Percentiles rank a stretch among this genome's conserved stretches.
These are phyloP conservation scores for Ophiostoma perfectum DNA, from an alignment of 2,329 filamentous ascomycete genomes.

Conservation along the genomic window DNA sequence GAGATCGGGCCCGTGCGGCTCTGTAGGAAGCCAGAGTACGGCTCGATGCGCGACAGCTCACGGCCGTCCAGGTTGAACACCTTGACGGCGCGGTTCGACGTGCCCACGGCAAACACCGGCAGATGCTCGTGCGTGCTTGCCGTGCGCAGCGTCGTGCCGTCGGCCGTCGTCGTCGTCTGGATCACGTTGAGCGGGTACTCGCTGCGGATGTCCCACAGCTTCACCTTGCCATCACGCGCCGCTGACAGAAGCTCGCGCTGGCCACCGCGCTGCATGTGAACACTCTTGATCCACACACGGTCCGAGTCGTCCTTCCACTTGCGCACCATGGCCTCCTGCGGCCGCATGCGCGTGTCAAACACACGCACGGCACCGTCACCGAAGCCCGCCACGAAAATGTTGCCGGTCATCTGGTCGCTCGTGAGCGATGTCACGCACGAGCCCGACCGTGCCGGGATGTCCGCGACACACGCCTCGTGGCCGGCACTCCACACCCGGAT, in stretches of 20 bases:
- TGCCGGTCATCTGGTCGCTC: slow-evolving; percentile 95
- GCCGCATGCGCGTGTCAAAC: slow-evolving; percentile 80
- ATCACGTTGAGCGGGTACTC: slow-evolving; percentile 69
- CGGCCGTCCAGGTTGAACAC: slow-evolving; percentile 83
- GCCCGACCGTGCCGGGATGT: slow-evolving; percentile 89
- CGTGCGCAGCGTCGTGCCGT: slow-evolving; percentile 59
- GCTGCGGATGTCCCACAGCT: slow-evolving; percentile 93
- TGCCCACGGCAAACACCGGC: slow-evolving; percentile 92
- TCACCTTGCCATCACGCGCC: slow-evolving; percentile 87
- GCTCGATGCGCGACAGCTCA: slow-evolving; percentile 77
- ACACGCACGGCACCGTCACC: slow-evolving; percentile 91
- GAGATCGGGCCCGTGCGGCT: slow-evolving; percentile 77
- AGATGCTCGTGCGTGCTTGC: slow-evolving; percentile 93
- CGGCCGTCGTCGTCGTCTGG: slow-evolving; percentile 61
- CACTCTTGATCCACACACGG: slow-evolving; percentile 89
- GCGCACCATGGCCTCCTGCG: slow-evolving; percentile 87
- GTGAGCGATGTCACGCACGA: slow-evolving; percentile 95
- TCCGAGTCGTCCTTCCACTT: slow-evolving; percentile 88
- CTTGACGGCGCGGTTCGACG: slow-evolving; percentile 80
- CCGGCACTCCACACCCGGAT: slow-evolving; percentile 96
- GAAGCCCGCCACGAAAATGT: slow-evolving; percentile 93
- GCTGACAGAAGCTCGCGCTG: slow-evolving; percentile 86
- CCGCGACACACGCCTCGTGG: slow-evolving; percentile 84
- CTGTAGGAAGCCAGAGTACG: slow-evolving; percentile 81
- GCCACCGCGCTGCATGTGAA: slow-evolving; percentile 94